Evolutionary conservation across 2,329 filamentous ascomycete species (phyloP).

Genomic region (Xenoacremonium recifei): DNA sequence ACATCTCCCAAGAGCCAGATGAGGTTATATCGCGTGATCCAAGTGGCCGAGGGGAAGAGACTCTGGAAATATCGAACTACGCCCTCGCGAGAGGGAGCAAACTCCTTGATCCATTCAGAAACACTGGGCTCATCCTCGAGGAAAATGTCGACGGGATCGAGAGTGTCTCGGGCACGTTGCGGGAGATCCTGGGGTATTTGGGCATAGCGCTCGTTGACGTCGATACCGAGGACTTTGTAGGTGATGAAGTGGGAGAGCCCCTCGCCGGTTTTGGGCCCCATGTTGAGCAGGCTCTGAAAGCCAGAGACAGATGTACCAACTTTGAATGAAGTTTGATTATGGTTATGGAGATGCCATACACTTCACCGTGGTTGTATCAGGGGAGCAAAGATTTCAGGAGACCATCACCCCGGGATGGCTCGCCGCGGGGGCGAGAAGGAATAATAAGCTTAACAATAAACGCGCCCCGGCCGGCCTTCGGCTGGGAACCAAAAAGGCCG

Average conservation of each 20-base stretch:
- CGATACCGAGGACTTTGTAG: slow-evolving; percentile 30
- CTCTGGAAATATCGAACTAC: slow-evolving; percentile 48
- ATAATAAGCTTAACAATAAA: too few relatives aligned
- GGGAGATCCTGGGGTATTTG: slow-evolving; percentile 24
- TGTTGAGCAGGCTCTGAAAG: too few relatives aligned
- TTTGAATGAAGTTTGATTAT: too few relatives aligned
- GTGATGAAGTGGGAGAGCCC: slow-evolving; percentile 23
- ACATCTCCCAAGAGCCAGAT: slow-evolving; percentile 73
- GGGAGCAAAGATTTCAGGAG: too few relatives aligned
- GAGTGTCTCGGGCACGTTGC: slow-evolving; percentile 20
- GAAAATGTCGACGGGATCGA: slow-evolving; percentile 29
- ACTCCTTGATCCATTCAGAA: slow-evolving; percentile 57
- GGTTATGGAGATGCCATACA: too few relatives aligned
- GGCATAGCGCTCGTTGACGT: slow-evolving; percentile 27
- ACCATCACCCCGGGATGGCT: too few relatives aligned
- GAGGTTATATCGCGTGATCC: slow-evolving; percentile 69
- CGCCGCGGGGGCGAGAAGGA: too few relatives aligned
- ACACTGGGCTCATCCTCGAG: slow-evolving; percentile 68
- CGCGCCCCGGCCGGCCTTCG: too few relatives aligned
- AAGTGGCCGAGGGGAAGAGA: slow-evolving; percentile 65
- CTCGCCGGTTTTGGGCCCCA: too few relatives aligned
- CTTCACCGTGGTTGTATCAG: too few relatives aligned
- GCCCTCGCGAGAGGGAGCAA: slow-evolving; percentile 49
- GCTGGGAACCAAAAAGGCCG: too few relatives aligned
- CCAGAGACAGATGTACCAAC: too few relatives aligned